Evolutionary conservation across 495 filamentous ascomycete species (phyloP).

Genomic region (Hyaloscypha variabilis): DNA sequence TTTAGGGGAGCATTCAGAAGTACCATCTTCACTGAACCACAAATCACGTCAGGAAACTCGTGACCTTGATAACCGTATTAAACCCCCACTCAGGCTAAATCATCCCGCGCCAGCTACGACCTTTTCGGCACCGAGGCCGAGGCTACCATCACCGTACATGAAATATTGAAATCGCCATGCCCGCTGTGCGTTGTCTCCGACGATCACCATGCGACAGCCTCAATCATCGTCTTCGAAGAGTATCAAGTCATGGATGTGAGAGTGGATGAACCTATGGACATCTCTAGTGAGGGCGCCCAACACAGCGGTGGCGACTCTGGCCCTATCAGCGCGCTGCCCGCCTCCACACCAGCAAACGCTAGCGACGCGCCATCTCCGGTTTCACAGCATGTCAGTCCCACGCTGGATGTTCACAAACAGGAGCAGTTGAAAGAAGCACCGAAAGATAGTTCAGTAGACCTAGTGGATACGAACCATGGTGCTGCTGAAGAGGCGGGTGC

Average conservation of each 20-base stretch:
- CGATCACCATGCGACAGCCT: neutral
- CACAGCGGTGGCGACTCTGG: neutral
- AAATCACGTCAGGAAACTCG: no score
- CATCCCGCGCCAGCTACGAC: neutral
- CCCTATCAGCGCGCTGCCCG: neutral
- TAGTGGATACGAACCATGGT: neutral
- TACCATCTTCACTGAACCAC: no score
- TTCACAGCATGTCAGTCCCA: neutral
- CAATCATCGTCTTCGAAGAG: neutral
- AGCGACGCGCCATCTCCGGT: neutral
- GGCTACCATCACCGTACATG: neutral
- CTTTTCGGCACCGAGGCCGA: no score
- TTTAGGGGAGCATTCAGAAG: no score
- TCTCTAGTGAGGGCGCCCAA: neutral
- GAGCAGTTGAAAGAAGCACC: neutral
- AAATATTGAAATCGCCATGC: neutral
- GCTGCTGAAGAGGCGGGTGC: neutral
- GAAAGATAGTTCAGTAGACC: neutral
- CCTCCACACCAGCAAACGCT: neutral
- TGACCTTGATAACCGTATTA: no score
- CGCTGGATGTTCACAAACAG: neutral
- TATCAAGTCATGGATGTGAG: neutral
- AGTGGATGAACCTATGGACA: neutral
- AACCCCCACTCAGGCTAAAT: neutral
- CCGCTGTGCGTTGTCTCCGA: neutral